phyloP scores from a whole-genome alignment of 2,329 filamentous ascomycete species.

The Fusarium azukiicola region DNA sequence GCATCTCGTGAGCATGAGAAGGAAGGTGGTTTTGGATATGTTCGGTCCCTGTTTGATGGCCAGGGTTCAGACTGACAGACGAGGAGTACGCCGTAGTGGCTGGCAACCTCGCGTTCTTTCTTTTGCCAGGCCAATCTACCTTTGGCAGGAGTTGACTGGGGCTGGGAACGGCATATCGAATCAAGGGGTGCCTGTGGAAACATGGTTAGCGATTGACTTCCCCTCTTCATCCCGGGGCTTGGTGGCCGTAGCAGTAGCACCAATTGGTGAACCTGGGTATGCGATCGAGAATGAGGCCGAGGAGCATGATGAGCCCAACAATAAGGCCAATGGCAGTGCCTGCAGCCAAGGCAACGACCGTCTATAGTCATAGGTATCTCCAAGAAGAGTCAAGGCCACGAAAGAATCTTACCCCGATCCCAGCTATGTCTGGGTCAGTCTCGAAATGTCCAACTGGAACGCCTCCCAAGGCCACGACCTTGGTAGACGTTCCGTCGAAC shows the following conservation, averaged over 20 bases:
- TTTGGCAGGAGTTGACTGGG: not conserved
- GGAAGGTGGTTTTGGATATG: no score
- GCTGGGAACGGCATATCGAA: not conserved
- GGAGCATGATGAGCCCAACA: not conserved
- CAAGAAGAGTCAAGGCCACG: not conserved
- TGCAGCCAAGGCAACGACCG: not conserved
- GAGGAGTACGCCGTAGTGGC: not conserved
- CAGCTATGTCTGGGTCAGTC: constrained; percentile 1
- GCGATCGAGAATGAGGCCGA: not conserved
- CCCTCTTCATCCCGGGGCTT: not conserved
- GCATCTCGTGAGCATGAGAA: no score
- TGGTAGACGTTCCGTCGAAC: not conserved
- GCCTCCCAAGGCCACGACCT: not conserved
- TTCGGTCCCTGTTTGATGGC: not conserved
- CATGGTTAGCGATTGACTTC: not conserved
- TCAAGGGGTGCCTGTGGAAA: not conserved
- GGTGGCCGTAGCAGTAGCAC: not conserved
- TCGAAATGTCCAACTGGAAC: not conserved
- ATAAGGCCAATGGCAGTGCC: not conserved
- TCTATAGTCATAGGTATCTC: not conserved
- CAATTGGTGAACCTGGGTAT: not conserved
- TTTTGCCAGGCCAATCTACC: not conserved
- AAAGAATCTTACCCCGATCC: not conserved
- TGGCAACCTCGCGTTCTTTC: not conserved
- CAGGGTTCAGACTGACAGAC: not conserved